A percentile compares a stretch with the other conserved stretches of the same genome.
These are phyloP conservation scores for Solanum tacnaense DNA, from an alignment of 257 asterid species.

Conservation along the genomic window DNA sequence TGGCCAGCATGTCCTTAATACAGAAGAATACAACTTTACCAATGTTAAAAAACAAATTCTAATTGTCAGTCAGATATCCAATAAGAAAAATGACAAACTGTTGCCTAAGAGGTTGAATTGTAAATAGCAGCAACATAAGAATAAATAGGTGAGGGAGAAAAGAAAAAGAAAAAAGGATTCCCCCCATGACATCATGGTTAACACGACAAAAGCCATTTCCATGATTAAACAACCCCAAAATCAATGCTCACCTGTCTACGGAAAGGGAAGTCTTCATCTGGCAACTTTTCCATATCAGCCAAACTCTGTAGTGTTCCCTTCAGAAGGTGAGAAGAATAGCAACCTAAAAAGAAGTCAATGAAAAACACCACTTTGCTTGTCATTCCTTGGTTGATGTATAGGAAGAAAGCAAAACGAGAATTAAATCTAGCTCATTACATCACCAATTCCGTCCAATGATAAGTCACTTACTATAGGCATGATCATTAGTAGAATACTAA, in stretches of 20 bases:
- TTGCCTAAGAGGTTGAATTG: neutral
- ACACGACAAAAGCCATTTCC: neutral
- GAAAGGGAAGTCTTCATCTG: slow-evolving; percentile 67
- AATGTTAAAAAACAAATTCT: neutral
- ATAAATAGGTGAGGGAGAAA: neutral
- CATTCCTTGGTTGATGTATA: neutral
- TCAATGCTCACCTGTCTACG: slow-evolving; percentile 58
- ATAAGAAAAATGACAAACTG: neutral
- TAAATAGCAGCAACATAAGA: neutral
- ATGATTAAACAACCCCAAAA: neutral
- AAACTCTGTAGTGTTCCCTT: slow-evolving; percentile 51
- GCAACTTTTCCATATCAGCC: slow-evolving; percentile 71
- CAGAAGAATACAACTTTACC: neutral
- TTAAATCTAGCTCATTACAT: neutral
- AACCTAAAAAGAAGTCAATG: slow-evolving; percentile 36
- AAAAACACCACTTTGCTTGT: neutral
- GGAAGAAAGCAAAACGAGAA: neutral
- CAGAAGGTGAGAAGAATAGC: slow-evolving; percentile 44
- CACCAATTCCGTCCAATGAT: neutral
- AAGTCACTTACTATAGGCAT: neutral
- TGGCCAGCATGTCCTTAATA: neutral
- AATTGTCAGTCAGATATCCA: neutral
- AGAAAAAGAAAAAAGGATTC: neutral
- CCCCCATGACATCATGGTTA: neutral
- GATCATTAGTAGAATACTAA: neutral